phyloP scores from a whole-genome alignment of 257 asterid species.

The Primulina huaijiensis region DNA sequence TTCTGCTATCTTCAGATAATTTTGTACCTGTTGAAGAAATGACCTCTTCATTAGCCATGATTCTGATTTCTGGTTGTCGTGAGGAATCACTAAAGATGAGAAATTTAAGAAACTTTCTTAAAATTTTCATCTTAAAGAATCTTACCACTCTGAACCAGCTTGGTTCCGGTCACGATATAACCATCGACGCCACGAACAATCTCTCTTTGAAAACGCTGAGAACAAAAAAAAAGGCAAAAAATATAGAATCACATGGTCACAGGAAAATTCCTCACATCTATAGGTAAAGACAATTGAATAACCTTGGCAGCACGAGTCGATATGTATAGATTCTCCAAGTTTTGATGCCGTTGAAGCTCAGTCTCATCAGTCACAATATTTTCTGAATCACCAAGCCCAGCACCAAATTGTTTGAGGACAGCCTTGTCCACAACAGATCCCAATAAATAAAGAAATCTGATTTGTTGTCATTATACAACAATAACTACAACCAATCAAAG shows the following conservation, averaged over 20 bases:
- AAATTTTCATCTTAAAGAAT: no score
- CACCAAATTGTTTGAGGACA: slow-evolving; percentile 52
- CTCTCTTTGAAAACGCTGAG: slow-evolving; percentile 74
- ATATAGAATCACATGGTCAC: neutral
- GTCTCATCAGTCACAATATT: slow-evolving; percentile 41
- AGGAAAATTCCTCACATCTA: neutral
- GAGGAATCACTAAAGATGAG: neutral
- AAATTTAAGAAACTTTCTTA: slow-evolving; percentile 42
- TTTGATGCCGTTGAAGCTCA: slow-evolving; percentile 51
- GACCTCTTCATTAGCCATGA: neutral
- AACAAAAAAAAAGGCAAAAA: neutral
- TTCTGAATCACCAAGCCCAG: slow-evolving; percentile 58
- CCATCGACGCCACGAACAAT: slow-evolving; percentile 54
- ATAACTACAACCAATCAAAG: neutral
- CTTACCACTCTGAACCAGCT: slow-evolving; percentile 50
- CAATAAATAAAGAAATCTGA: neutral
- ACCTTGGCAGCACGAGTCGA: slow-evolving; percentile 88
- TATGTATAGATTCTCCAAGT: slow-evolving; percentile 57
- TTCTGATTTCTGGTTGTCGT: slow-evolving; percentile 8
- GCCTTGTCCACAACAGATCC: neutral
- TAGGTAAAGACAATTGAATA: slow-evolving; percentile 6
- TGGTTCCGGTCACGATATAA: slow-evolving; percentile 42
- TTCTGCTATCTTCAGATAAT: slow-evolving; percentile 51
- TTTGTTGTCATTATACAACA: neutral
- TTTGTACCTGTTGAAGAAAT: slow-evolving; percentile 40